These are phyloP conservation scores for Micractinium sp. DNA, from an alignment of 139 green algal genomes.

Conservation along the genomic window DNA sequence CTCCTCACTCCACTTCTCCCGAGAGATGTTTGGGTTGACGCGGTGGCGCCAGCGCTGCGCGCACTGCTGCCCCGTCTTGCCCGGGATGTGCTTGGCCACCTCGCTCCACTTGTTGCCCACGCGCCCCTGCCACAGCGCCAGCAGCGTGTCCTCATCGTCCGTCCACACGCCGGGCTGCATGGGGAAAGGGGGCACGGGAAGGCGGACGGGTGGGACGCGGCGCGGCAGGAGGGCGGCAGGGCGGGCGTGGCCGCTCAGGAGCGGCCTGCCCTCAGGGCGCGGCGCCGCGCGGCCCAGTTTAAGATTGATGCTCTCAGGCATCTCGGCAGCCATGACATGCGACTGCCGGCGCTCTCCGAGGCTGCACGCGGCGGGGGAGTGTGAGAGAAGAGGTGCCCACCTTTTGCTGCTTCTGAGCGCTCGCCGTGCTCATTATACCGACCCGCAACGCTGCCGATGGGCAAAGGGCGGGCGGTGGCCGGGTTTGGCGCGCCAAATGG, in stretches of 20 bases:
- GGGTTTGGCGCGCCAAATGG: too few species aligned
- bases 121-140: conserved; percentile 68
- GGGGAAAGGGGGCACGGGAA: background rate
- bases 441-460: too few species aligned
- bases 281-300: too few species aligned
- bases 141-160: conserved; percentile 64
- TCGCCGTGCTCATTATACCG: background rate
- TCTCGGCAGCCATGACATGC: too few species aligned
- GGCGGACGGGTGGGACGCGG: too few species aligned
- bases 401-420: conserved; percentile 2
- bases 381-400: background rate
- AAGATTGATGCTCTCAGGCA: too few species aligned
- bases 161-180: conserved; percentile 64
- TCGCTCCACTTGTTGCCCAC: conserved; percentile 72
- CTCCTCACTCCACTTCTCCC: conserved; percentile 80
- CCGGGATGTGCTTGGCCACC: conserved; percentile 75
- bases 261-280: too few species aligned
- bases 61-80: conserved; percentile 85
- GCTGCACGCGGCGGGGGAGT: too few species aligned
- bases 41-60: conserved; percentile 89
- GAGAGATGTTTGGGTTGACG: conserved; percentile 86
- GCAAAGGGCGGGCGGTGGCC: too few species aligned
- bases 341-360: too few species aligned
- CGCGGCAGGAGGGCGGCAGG: too few species aligned
- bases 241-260: too few species aligned